Evolutionary conservation across 768 basidiomycete genomes (phyloP).

Genomic region (Lactarius sanguifluus): DNA sequence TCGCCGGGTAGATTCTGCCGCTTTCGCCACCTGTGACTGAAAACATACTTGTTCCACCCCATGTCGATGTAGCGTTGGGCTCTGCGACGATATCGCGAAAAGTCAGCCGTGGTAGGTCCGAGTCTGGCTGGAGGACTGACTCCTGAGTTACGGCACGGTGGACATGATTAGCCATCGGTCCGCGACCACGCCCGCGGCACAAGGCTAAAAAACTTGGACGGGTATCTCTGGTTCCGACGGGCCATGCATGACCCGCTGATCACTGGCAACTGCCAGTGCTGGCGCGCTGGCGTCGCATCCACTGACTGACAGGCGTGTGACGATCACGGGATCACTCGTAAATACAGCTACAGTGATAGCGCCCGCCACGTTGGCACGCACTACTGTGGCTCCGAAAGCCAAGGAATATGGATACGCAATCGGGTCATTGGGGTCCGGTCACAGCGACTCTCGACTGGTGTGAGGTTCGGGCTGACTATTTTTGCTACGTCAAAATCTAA

Average conservation of each 20-base stretch:
- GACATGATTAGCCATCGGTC: no score
- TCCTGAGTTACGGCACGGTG: no score
- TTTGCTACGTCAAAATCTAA: constrained; percentile 1
- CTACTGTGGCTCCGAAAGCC: not conserved
- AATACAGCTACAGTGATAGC: no score
- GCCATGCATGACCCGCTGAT: no score
- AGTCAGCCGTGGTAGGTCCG: not conserved
- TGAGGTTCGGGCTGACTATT: constrained; percentile 44
- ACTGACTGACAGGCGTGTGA: not conserved
- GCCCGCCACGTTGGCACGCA: no score
- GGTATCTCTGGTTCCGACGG: not conserved
- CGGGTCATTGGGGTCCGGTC: constrained; percentile 52
- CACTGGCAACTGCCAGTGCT: no score
- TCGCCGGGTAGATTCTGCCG: constrained; percentile 34
- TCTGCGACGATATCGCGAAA: not conserved
- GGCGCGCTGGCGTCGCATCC: no score
- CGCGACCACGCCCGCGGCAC: not conserved
- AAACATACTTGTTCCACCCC: constrained; percentile 36
- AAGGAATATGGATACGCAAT: not conserved
- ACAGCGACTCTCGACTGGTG: constrained; percentile 77
- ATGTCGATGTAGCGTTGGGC: constrained; percentile 35
- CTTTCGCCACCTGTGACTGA: constrained; percentile 39
- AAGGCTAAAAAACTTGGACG: not conserved
- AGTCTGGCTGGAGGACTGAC: not conserved
- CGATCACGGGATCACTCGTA: not conserved